These are phyloP conservation scores for Saccharomyces paradoxus DNA, from an alignment of 805 yeast genomes.

Conservation along the genomic window DNA sequence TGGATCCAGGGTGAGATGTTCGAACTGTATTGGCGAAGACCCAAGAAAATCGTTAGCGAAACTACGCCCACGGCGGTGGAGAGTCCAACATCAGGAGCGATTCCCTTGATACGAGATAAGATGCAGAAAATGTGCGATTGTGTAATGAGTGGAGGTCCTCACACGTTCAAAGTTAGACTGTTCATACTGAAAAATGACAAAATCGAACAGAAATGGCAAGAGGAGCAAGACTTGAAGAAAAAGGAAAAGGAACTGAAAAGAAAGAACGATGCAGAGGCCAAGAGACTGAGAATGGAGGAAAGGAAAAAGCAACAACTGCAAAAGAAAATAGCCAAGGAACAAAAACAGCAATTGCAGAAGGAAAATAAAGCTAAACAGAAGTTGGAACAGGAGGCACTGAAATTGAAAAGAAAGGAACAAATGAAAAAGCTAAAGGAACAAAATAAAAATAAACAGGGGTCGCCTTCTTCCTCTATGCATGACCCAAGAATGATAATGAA, in stretches of 20 bases:
- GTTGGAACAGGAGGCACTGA: conserved; percentile 13
- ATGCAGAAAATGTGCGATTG: conserved; percentile 87
- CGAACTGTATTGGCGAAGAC: conserved; percentile 71
- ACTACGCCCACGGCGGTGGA: conserved; percentile 25
- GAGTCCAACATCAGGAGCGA: background rate
- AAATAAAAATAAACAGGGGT: conserved; percentile 3
- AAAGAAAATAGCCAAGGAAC: conserved; percentile 22
- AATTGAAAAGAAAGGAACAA: conserved; percentile 15
- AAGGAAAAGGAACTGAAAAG: conserved; percentile 32
- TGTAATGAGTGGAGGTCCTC: conserved; percentile 70
- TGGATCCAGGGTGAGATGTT: conserved; percentile 65
- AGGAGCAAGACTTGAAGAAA: conserved; percentile 32
- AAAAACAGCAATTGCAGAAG: conserved; percentile 10
- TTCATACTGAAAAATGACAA: conserved; percentile 82
- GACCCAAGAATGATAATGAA: conserved; percentile 79
- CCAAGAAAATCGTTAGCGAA: conserved; percentile 36
- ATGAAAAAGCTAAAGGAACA: conserved; percentile 8
- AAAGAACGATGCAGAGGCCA: conserved; percentile 29
- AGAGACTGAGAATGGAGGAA: conserved; percentile 19
- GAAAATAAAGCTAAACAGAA: conserved; percentile 20
- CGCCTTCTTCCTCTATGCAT: conserved; percentile 38
- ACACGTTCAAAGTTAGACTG: conserved; percentile 62
- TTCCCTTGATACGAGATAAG: conserved; percentile 47
- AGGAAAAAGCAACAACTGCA: conserved; percentile 20
- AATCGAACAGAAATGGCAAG: conserved; percentile 42